Base-by-base conservation (phyloP, 2,329 filamentous ascomycete species). In the Aspergillus novoparasiticus region DNA sequence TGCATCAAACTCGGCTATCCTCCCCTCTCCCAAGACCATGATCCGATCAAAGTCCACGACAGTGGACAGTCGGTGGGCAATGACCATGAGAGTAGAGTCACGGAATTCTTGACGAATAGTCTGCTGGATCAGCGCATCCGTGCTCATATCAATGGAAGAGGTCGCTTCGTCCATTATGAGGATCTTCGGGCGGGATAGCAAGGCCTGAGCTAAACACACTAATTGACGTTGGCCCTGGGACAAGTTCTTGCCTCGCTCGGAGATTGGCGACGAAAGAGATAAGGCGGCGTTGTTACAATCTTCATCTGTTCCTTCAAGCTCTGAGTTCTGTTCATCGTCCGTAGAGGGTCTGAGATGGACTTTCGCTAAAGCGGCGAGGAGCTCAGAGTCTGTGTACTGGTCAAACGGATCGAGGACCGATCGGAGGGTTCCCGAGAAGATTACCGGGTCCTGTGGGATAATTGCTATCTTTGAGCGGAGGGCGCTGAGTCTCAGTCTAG, bases 131-230 rank as follows among this genome's bases (percentile, higher is more conserved):
- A 91, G 83, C 2, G 84, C 80, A 75, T 93, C 90, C 0, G 90
- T 93, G 39, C 83, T 81, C 87, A 92, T 91, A 75, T 93, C 90
- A 4, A 93, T 90, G 0, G 90, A 90, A 6, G 86, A 89, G 0
- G 91, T 94, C 1, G 91, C 90, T 79, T 93, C 91, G 73, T 94
- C 91, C 1, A 93, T 84, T 2, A 93, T 87, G 85, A 94, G 89
- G 70, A 94, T 87, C 72, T 90, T 89, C 8, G 90, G 90, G 0
- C 88, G 84, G 0, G 86, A 84, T 26, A 92, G 86, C 69, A 92
- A 91, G 58, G 90, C 90, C 34, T 90, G 88, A 0, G 90, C 90
- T 4, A 92, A 86, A 71, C 90, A 92, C 43, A 93, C 84, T 0
- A 93, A 87, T 75, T 93, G 90, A 3, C 90, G 85, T 75, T 93